Evolutionary conservation across 164 flowering plant genomes (phyloP), one percentile per base, ranked within the genome.

Genomic region (Kalanchoe fedtschenkoi): DNA sequence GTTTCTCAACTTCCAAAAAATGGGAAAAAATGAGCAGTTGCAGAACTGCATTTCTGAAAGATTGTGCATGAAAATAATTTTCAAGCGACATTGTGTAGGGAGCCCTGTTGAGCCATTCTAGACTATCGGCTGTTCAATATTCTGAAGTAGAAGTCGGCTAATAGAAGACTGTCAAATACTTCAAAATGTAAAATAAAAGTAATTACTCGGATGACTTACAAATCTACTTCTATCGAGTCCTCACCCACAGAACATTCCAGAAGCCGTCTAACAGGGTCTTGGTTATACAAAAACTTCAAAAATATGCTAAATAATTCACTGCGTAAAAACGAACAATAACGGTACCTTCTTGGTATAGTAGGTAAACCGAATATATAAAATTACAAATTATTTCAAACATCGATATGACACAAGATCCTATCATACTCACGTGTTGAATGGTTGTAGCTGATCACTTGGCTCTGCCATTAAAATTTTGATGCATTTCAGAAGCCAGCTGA

Each of bases 261-360:
- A 66, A 89, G 74, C 69, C 69, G 80, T 67, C 67, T 80, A 22
- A 93, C 84, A 42, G 97, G 98, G 79, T 93, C 98, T 74, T 88
- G 97, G 70, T 86, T 87, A 67, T 83, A 93, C 28, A 90, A 76
- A 74, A 82, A 81, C 82, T 83, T 89, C 77, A 93, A 77, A 79
- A 93, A 93, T 61, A 88, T 66, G 44, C 88, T 76, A 57, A 93
- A 80, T 73, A 88, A 95, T 76, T 93, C 99, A 76, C 99, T 93
- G 88, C 70, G 74, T 70, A 62, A 42, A 19, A 30, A 57, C 61
- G 38, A 71, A 32, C 6, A 42, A 57, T 33, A 33, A 67, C n/a
- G 15, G 64, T 42, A 24, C 65, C 10, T 44, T 34, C 43, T 64
- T 1, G 14, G 5, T 65, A 63, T 6, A n/a, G n/a, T n/a, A n/a